These are phyloP conservation scores for Curvularia eragrostidis DNA, from an alignment of 2,329 filamentous ascomycete genomes.

Conservation along the genomic window DNA sequence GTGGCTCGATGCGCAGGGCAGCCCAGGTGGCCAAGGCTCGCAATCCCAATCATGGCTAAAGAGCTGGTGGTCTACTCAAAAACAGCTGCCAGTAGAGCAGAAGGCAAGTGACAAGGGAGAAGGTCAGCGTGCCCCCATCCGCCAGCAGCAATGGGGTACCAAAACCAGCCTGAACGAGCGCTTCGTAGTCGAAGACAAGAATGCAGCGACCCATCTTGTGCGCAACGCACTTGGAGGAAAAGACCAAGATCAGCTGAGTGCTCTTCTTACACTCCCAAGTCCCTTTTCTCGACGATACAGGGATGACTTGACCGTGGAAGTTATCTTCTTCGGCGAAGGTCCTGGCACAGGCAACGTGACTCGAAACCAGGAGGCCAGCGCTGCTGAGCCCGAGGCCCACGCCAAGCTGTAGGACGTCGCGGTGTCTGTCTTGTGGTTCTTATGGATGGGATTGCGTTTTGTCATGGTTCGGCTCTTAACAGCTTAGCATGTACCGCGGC, in stretches of 20 bases:
- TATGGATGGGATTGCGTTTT: neutral
- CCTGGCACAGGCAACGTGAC: slow-evolving; percentile 77
- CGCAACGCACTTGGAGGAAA: slow-evolving; percentile 93
- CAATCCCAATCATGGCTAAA: slow-evolving; percentile 69
- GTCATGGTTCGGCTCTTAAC: slow-evolving; percentile 2
- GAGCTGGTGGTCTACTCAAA: slow-evolving; percentile 67
- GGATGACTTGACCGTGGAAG: slow-evolving; percentile 95
- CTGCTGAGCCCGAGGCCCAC: slow-evolving; percentile 57
- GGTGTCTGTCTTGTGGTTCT: neutral
- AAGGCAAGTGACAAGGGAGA: slow-evolving; percentile 58
- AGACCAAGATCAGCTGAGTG: slow-evolving; percentile 92
- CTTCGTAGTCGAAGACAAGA: slow-evolving; percentile 95
- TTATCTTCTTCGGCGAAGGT: slow-evolving; percentile 95
- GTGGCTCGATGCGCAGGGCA: slow-evolving; percentile 84
- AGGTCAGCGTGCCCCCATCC: slow-evolving; percentile 86
- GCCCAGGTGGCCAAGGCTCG: slow-evolving; percentile 45
- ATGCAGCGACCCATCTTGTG: slow-evolving; percentile 93
- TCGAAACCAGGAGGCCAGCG: slow-evolving; percentile 86
- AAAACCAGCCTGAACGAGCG: slow-evolving; percentile 74
- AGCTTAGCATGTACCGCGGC: slow-evolving; percentile 12
- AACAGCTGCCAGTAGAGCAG: slow-evolving; percentile 78
- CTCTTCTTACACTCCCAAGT: slow-evolving; percentile 86
- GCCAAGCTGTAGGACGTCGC: slow-evolving; percentile 54
- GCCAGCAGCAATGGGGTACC: slow-evolving; percentile 89
- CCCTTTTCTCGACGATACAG: slow-evolving; percentile 93